phyloP scores from a whole-genome alignment of 805 yeast species.

The Starmerella sirachaensis region DNA sequence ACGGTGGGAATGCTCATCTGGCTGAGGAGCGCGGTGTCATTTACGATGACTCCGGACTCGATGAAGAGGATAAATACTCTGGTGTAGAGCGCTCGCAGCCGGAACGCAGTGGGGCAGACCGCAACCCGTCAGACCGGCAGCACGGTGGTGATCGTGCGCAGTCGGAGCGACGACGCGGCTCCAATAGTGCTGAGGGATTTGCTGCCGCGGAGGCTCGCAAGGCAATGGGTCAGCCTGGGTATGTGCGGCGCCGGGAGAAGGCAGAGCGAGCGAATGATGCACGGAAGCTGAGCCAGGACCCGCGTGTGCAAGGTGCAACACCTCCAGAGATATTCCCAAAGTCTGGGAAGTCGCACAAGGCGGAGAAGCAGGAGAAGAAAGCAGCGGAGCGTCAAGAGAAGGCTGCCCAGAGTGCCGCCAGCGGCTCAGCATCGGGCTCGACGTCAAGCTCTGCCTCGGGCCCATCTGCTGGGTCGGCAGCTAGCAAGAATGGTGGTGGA shows the following conservation, averaged over 20 bases:
- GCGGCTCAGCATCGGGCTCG: not conserved
- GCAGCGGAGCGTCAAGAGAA: not conserved
- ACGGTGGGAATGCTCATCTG: slow-evolving; percentile 60
- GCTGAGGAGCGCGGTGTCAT: slow-evolving; percentile 81
- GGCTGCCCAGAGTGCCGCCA: not conserved
- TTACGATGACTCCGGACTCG: slow-evolving; percentile 74
- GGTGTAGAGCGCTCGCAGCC: slow-evolving; percentile 55
- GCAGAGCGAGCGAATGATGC: slow-evolving; percentile 33
- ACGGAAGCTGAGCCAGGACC: slow-evolving; percentile 67
- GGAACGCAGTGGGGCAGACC: no score
- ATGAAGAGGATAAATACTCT: slow-evolving; percentile 92
- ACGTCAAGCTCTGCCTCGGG: not conserved
- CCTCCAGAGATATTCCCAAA: slow-evolving; percentile 63
- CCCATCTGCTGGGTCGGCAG: not conserved
- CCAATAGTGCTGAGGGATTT: slow-evolving; percentile 2
- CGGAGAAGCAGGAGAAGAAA: not conserved
- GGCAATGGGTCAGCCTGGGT: slow-evolving; percentile 23
- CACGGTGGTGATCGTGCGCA: not conserved
- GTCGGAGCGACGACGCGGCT: no score
- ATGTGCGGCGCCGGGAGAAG: slow-evolving; percentile 25
- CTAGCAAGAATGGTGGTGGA: not conserved
- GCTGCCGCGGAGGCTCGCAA: slow-evolving; percentile 18
- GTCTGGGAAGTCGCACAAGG: slow-evolving; percentile 39
- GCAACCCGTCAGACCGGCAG: no score
- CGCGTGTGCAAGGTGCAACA: slow-evolving; percentile 44